Base-by-base conservation (phyloP, 169 alveolate species). In the Ichthyophthirius multifiliis region DNA sequence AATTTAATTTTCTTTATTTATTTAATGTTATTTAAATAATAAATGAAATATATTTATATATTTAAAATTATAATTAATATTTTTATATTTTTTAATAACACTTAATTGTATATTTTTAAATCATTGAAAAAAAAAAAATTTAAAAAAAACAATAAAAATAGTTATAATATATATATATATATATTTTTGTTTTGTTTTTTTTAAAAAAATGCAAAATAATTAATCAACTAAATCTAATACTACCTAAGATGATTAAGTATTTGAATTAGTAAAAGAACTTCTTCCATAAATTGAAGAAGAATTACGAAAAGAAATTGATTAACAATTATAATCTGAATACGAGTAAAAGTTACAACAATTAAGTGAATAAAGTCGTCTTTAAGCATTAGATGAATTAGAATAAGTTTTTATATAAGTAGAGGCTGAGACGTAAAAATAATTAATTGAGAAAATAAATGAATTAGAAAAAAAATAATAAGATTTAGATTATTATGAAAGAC, bases 341-440 rank as follows among this genome's bases (percentile, higher is more conserved):
- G 71, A 55, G 2, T 18, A 55, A 27, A 34, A 39, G 13, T 27
- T 55, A 20, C 31, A 1, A 10, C 12, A 18, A 34, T 27, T 37
- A 15, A 39, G 74, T 47, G 75, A 75, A 45, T 35, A 75, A 20
- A 46, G 65, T 48, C 9, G 37, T 35, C 39, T 47, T 34, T 12
- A 41, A 47, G 83, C 83, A 47, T 63, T 75, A n/a, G 43, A 55
- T 13, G 71, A 55, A 27, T 27, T 55, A 7, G 71, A 55, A n/a
- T 20, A 18, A 27, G 31, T 55, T 27, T 55, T 71, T 39, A 71
- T 43, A 34, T 55, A 71, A 43, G 71, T 55, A 3, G 13, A 55
- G 31, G 31, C 16, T 23, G 71, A 55, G 18, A 55, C 71, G 23
- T 27, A 55, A 55, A 55, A 55, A 23, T 23, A 55, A 55, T 55